Base-by-base conservation (phyloP, 164 flowering plant species). In the Buxus sempervirens region DNA sequence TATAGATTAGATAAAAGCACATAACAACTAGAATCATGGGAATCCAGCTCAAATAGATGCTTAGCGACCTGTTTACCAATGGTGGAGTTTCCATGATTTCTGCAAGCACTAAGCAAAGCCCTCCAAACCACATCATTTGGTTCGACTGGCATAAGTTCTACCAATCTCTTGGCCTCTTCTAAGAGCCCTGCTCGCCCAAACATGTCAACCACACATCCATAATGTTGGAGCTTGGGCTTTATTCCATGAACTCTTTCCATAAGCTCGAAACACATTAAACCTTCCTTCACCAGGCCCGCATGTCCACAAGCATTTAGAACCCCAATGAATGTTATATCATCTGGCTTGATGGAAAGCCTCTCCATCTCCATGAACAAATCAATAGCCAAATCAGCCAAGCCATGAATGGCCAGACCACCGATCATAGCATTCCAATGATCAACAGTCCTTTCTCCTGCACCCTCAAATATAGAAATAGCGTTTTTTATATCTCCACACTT, bases 381-480 rank as follows among this genome's bases (percentile, higher is more conserved):
- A 68, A 90, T 78, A 45, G 96, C 96, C 67, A 76, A 58, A 36
- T 80, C 80, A 49, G 88, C 90, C 12, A 76, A 70, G 13, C 93
- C 93, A 68, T 90, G 90, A 58, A 81, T 70, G 18, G 93, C 93
- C 36, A 86, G 74, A 41, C 96, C 93, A 69, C 86, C 77, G 41
- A 90, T 88, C 77, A 90, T 80, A n/a, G 96, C 88, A 75, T 85
- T 90, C 90, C 91, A 90, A 54, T 85, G 86, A 67, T 82, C 86
- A 24, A 88, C 76, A 51, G 62, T 71, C 62, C 66, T 86, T 28
- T 63, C 69, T 56, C 76, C 67, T 49, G 82, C 45, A 20, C 55
- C 70, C 25, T 82, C 75, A 65, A 90, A 90, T 1, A 86, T 79
- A 19, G 36, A n/a, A 27, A 73, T 48, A 7, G 93, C 91, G 49